phyloP scores from a whole-genome alignment of 805 yeast genomes.

The Nakazawaea peltata region DNA sequence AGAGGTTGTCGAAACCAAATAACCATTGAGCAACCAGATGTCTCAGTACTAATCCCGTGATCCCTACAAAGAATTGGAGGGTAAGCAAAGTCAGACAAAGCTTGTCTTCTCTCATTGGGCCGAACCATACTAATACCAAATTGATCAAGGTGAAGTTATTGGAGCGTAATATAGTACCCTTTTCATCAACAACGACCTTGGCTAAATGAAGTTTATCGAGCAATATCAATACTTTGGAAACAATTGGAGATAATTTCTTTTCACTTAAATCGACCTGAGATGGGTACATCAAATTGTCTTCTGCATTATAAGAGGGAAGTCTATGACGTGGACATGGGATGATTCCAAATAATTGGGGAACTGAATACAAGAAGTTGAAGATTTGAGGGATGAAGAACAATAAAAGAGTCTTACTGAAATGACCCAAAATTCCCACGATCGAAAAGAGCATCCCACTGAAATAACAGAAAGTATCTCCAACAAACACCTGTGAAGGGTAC shows the following conservation, averaged over 20 bases:
- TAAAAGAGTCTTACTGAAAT: conserved; percentile 87
- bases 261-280: conserved; percentile 40
- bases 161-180: conserved; percentile 31
- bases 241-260: conserved; percentile 23
- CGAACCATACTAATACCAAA: conserved; percentile 73
- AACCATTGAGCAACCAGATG: conserved; percentile 81
- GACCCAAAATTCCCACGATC: conserved; percentile 92
- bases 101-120: conserved; percentile 82
- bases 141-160: conserved; percentile 88
- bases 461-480: conserved; percentile 97
- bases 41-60: conserved; percentile 59
- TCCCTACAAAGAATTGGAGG: conserved; percentile 60
- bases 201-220: conserved; percentile 46
- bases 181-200: conserved; percentile 22
- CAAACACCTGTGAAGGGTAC: conserved; percentile 91
- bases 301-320: conserved; percentile 65
- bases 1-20: conserved; percentile 84
- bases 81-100: conserved; percentile 54
- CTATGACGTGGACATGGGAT: conserved; percentile 96
- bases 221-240: conserved; percentile 30
- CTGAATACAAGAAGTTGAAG: conserved; percentile 78
- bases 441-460: conserved; percentile 99
- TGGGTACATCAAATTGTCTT: conserved; percentile 70
- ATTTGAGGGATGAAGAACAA: conserved; percentile 87
- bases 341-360: conserved; percentile 83